Percentiles rank a stretch among this genome's conserved stretches.
phyloP scores from a whole-genome alignment of 2,329 filamentous ascomycete species.

The Fusarium sterilihyphosum region DNA sequence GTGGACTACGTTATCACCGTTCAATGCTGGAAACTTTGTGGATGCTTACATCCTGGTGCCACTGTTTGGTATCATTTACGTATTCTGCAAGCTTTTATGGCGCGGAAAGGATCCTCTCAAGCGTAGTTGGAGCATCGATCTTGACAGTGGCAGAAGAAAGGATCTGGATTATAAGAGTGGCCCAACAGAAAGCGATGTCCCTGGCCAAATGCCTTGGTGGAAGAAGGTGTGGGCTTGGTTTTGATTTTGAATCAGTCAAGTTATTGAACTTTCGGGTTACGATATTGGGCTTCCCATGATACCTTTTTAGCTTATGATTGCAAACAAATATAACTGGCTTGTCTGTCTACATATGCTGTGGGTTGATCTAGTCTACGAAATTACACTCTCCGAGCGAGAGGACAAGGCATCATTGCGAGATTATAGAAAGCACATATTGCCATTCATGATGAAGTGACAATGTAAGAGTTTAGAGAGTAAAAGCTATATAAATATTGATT shows the following conservation, averaged over 20 bases:
- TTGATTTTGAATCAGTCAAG: slow-evolving; percentile 38
- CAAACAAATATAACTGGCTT: not conserved
- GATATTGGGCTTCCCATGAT: not conserved
- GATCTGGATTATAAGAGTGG: slow-evolving; percentile 61
- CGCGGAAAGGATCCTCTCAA: slow-evolving; percentile 60
- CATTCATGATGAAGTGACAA: not conserved
- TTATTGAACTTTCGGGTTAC: not conserved
- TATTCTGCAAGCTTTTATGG: slow-evolving; percentile 64
- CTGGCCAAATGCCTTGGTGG: slow-evolving; percentile 53
- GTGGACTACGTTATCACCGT: slow-evolving; percentile 68
- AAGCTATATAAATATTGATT: not conserved
- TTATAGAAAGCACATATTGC: not conserved
- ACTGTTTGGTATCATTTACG: slow-evolving; percentile 67
- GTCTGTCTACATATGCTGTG: not conserved
- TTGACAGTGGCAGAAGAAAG: slow-evolving; percentile 63
- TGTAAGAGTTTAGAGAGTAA: too few species aligned
- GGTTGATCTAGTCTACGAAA: not conserved
- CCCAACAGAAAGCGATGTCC: slow-evolving; percentile 46
- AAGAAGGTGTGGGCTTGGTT: slow-evolving; percentile 55
- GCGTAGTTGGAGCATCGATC: slow-evolving; percentile 63
- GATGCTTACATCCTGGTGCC: slow-evolving; percentile 71
- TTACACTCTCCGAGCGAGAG: not conserved
- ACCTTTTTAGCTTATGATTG: not conserved
- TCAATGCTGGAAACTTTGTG: slow-evolving; percentile 67
- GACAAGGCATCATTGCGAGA: not conserved